Percentiles rank a stretch among this genome's conserved stretches.
phyloP scores from a whole-genome alignment of 1,284 basidiomycete species.

The Xanthoconium separans region DNA sequence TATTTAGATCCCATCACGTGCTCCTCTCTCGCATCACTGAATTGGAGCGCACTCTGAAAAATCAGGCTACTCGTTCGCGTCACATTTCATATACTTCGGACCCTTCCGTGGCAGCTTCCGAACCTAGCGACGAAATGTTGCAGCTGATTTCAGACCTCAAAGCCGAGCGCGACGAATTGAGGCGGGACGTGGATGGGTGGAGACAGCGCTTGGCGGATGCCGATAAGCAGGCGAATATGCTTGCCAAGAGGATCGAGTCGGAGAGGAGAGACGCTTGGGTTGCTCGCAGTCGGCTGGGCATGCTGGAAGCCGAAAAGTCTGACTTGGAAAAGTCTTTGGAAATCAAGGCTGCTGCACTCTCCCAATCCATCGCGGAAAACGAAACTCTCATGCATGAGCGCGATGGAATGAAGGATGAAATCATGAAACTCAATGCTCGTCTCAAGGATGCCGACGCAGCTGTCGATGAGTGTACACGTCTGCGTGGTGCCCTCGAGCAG shows the following conservation, averaged over 20 bases:
- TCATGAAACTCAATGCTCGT: conserved; percentile 34
- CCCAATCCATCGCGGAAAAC: conserved; percentile 36
- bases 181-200: conserved; percentile 76
- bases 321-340: conserved; percentile 48
- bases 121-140: conserved; percentile 72
- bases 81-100: conserved; percentile 56
- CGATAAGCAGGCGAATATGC: conserved; percentile 56
- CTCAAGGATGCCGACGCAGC: conserved; percentile 30
- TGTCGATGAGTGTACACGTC: conserved; percentile 35
- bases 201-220: conserved; percentile 64
- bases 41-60: conserved; percentile 66
- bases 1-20: conserved; percentile 76
- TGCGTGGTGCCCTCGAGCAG: conserved; percentile 36
- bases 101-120: conserved; percentile 39
- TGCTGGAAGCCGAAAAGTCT: conserved; percentile 65
- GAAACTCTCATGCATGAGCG: conserved; percentile 33
- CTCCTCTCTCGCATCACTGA: conserved; percentile 77
- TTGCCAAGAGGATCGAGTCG: conserved; percentile 63
- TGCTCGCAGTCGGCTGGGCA: conserved; percentile 59
- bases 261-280: conserved; percentile 78
- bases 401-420: conserved; percentile 35
- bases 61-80: conserved; percentile 48
- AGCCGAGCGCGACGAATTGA: conserved; percentile 75
- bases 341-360: conserved; percentile 37
- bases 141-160: conserved; percentile 72